Evolutionary conservation across 345 rosid species (phyloP).

Genomic region (Eucalyptus cloeziana): DNA sequence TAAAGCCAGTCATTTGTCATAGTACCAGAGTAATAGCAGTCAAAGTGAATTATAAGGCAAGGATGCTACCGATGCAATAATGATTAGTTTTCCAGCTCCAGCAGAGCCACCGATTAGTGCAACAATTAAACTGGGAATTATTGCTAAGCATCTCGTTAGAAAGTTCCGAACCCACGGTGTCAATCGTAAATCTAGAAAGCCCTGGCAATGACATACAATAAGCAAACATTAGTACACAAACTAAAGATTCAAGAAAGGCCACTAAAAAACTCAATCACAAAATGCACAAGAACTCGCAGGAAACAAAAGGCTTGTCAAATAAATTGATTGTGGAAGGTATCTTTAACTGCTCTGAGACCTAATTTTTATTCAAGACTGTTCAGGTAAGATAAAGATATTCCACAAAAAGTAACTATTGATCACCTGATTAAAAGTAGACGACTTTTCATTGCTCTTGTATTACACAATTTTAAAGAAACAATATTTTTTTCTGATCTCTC

Average conservation of each 20-base stretch:
- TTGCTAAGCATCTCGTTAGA: slow-evolving; percentile 80
- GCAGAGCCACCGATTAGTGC: slow-evolving; percentile 85
- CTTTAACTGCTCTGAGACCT: not conserved
- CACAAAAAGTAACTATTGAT: not conserved
- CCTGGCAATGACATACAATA: slow-evolving; percentile 11
- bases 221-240: not conserved
- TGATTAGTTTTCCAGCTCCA: slow-evolving; percentile 84
- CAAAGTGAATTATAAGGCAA: not conserved
- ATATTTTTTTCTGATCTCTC: not conserved
- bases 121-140: slow-evolving; percentile 86
- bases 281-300: not conserved
- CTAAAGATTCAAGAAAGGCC: not conserved
- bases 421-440: not conserved
- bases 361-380: not conserved
- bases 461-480: not conserved
- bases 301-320: not conserved
- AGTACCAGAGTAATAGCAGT: not conserved
- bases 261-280: not conserved
- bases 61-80: slow-evolving; percentile 71
- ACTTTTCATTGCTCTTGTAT: not conserved
- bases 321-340: not conserved
- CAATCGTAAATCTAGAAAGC: slow-evolving; percentile 73
- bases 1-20: not conserved
- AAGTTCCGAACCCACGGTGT: slow-evolving; percentile 81
- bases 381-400: not conserved